Base-by-base conservation (phyloP, 2,329 filamentous ascomycete genomes). In the Cordyceps pruinosa region DNA sequence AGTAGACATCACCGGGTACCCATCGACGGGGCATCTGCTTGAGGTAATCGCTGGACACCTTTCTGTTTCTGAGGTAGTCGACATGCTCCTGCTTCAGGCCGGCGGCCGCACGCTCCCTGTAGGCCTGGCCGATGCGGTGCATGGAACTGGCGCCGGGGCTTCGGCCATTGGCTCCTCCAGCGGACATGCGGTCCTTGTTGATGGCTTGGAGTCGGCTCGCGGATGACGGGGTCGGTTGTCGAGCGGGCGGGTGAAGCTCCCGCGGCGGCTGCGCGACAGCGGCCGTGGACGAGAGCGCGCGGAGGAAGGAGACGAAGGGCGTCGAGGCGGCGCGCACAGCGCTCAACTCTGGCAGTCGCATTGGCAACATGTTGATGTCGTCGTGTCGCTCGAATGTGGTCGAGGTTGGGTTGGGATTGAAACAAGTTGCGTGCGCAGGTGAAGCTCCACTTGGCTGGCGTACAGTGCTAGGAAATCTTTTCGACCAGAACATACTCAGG, bases 1-100 rank as follows among this genome's bases (percentile, higher is more conserved):
- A 82, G 74, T 97, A 97, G 53, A 97, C 80, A 69, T 97, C 92
- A 64, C 94, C 94, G 1, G 76, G 66, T 65, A 79, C 77, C 87
- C 88, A 97, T 41, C 80, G 78, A 48, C 92, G 85, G 35, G 82
- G 79, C 72, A 86, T 80, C 71, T 89, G 85, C 61, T 73, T 76
- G 64, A 84, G 73, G 69, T 84, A 83, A 61, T 84, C 82, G 45
- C 74, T 73, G 53, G 72, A 73, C 47, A 71, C 64, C 66, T 73
- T 73, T 61, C 69, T 68, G 62, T 72, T 69, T 62, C 67, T 67
- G 56, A 76, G 62, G 57, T 70, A 67, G 54, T 76, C 70, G 57
- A 73, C 68, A 57, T 73, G 66, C 15, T 64, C 61, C 56, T 69
- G 66, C 62, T 68, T 70, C 63, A 63, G 56, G 28, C 60, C 57